Base-by-base conservation (phyloP, 257 asterid genomes). In the Solanum paucissectum region DNA sequence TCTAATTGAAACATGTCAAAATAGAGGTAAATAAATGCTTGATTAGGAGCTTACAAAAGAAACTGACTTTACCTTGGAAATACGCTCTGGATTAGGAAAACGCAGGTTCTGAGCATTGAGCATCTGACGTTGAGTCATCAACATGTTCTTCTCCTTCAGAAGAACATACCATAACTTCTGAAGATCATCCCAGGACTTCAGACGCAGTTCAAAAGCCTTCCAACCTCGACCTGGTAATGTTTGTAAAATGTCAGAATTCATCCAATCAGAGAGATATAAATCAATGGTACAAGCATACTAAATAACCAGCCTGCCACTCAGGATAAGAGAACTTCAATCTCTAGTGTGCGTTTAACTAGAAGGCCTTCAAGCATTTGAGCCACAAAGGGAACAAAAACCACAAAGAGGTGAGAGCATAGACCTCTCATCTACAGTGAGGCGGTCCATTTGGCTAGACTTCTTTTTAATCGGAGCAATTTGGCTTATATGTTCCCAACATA, bases 171-270 rank as follows among this genome's bases (percentile, higher is more conserved):
- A 97, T 14, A 97, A 95, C 93, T 95, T 96, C 76, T 95, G 92
- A 87, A 97, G 98, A 91, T 97, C 99, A 90, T 97, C 99, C 99
- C 99, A 97, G 27, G 99, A 95, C 94, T 95, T 95, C 84, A 97
- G 96, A 88, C 98, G 98, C 89, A 97, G 93, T 89, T 97, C 99
- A 88, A 95, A 86, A 87, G 99, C 99, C 92, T 97, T 97, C 99
- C 98, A 97, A 85, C 99, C 86, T 90, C 98, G 91, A 90, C 99
- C 98, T 97, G 82, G 81, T 91, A 77, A 79, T 23, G 33, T 46
- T 46, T 46, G 1, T 82, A 90, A 82, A 69, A n/a, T 74, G 8
- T 66, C 21, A 75, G 55, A 58, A 12, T 37, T 83, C 66, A 83
- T 42, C 87, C 85, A 83, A 27, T 25, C 34, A 79, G 40, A 73